These are phyloP conservation scores for Penicillium chermesinum DNA, from an alignment of 495 filamentous ascomycete genomes.

Conservation along the genomic window DNA sequence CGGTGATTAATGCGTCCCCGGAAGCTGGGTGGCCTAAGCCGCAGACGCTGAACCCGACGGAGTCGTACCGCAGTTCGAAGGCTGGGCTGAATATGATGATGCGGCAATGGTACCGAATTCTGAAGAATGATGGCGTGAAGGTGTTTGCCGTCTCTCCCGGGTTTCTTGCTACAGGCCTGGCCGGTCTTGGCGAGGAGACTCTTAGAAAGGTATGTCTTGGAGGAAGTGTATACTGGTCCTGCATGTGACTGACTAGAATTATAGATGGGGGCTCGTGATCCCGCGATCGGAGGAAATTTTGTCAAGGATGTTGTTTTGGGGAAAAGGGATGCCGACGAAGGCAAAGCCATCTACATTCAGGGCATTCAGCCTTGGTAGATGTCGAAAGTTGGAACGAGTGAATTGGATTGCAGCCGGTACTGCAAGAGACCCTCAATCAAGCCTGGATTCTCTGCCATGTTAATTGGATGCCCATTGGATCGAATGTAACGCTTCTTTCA, in stretches of 20 bases:
- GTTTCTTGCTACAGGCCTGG: not conserved
- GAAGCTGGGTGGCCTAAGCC: constrained; percentile 47
- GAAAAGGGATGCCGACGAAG: not conserved
- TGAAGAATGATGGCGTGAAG: constrained; percentile 58
- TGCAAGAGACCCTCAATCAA: too few species aligned
- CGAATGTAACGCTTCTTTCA: too few species aligned
- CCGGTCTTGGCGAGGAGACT: not conserved
- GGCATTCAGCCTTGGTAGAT: not conserved
- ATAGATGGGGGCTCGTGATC: not conserved
- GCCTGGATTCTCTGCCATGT: too few species aligned
- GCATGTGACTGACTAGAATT: not conserved
- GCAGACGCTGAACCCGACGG: constrained; percentile 8
- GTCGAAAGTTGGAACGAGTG: not conserved
- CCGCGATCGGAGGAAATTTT: not conserved
- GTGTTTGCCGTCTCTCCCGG: not conserved
- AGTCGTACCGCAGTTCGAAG: constrained; percentile 50
- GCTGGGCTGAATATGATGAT: constrained; percentile 63
- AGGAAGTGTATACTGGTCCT: not conserved
- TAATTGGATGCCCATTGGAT: not conserved
- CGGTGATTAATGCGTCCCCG: constrained; percentile 27
- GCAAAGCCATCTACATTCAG: not conserved
- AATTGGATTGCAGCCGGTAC: too few species aligned
- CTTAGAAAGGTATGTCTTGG: not conserved
- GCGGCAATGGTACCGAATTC: constrained; percentile 48
- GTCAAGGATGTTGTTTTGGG: not conserved